A percentile compares a stretch with the other conserved stretches of the same genome.
These are phyloP conservation scores for Geosmithia morbida DNA, from an alignment of 2,329 filamentous ascomycete species.

Conservation along the genomic window DNA sequence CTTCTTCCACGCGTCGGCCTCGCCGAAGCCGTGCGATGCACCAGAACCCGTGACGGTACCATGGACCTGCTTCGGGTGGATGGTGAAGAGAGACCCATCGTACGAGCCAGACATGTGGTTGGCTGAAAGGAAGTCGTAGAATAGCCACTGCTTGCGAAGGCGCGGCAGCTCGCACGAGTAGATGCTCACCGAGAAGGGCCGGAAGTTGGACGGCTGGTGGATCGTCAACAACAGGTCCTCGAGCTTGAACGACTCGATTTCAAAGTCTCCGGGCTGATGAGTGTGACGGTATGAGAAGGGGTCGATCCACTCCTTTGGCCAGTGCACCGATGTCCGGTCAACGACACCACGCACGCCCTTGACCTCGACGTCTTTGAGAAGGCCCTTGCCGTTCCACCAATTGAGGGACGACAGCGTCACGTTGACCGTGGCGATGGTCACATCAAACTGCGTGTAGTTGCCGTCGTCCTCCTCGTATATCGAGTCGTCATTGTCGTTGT, in stretches of 20 bases:
- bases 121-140: slow-evolving; percentile 92
- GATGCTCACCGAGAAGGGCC: slow-evolving; percentile 92
- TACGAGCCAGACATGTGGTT: slow-evolving; percentile 94
- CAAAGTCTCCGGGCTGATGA: slow-evolving; percentile 85
- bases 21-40: slow-evolving; percentile 41
- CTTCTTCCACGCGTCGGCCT: slow-evolving; percentile 78
- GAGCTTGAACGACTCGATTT: slow-evolving; percentile 93
- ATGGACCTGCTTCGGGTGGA: slow-evolving; percentile 86
- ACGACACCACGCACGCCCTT: slow-evolving; percentile 87
- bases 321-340: slow-evolving; percentile 72
- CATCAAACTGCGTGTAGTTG: slow-evolving; percentile 95
- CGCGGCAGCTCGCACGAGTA: slow-evolving; percentile 91
- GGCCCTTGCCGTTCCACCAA: slow-evolving; percentile 95
- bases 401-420: slow-evolving; percentile 96
- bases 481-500: slow-evolving; percentile 2
- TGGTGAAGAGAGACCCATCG: slow-evolving; percentile 91
- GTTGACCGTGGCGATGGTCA: slow-evolving; percentile 90
- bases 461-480: slow-evolving; percentile 55
- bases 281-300: slow-evolving; percentile 79
- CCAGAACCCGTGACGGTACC: slow-evolving; percentile 53
- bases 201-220: slow-evolving; percentile 78
- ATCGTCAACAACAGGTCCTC: slow-evolving; percentile 86
- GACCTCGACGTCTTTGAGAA: slow-evolving; percentile 83
- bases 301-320: slow-evolving; percentile 50
- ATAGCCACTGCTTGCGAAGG: slow-evolving; percentile 88